Evolutionary conservation across 495 filamentous ascomycete species (phyloP), one percentile per base, ranked within the genome.

Genomic region (Talaromyces liani): DNA sequence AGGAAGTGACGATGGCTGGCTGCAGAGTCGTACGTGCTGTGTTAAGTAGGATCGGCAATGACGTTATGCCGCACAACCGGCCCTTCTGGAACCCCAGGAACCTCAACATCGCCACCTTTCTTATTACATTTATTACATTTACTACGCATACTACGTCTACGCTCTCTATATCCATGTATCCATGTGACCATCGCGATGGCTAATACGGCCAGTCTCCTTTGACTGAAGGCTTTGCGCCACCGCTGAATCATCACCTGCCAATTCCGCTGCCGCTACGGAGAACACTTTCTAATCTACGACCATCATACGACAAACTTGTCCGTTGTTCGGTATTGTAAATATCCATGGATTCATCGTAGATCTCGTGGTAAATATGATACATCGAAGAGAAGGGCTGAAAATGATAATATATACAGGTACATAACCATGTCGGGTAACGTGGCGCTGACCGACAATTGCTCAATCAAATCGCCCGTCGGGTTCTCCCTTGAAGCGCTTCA

Each of bases 401-500:
- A 55, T 24, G 22, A 55, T 25, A 27, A 12, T 25, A 27, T 55
- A n/a, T 41, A 41, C 36, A 41, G 36, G 36, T n/a, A 41, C 14
- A 4, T 4, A 16, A 16, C 36, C 36, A 41, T 16, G 25, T 55
- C 51, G 51, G 49, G 29, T 22, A 29, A 6, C 22, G 14, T 14
- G 51, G 7, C 20, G 24, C 51, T 54, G 8, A 12, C 18, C 41
- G 31, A 8, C 27, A 34, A 93, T 49, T 14, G 16, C n/a, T 27
- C 20, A 56, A 27, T 56, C 53, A 63, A 97, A 66, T 47, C 89
- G 82, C 16, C 95, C 95, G 76, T 99, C 93, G 34, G 81, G 85
- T 75, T 99, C 95, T 14, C 95, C 95, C 29, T 87, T 81, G 62
- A 98, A 83, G 68, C 95, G 81, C 76, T 93, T 84, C 14, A 98